A percentile compares a stretch with the other conserved stretches of the same genome.
phyloP scores from a whole-genome alignment of 352 stramenopile species.

The Phytophthora tentaculata region DNA sequence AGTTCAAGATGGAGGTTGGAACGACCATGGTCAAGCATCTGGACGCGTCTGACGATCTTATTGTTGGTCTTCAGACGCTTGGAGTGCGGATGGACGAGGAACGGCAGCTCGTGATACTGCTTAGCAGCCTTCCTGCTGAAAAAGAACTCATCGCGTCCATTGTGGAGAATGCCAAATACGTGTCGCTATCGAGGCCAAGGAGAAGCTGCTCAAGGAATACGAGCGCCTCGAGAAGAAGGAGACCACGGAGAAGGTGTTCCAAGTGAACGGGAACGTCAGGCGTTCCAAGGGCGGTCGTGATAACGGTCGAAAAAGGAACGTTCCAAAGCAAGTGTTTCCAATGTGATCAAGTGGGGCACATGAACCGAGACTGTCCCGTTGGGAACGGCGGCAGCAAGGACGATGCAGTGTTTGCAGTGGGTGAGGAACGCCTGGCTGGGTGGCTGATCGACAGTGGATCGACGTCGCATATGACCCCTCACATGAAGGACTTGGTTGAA shows the following conservation, averaged over 20 bases:
- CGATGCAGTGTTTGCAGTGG: neutral
- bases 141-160: neutral
- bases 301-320: conserved; percentile 1
- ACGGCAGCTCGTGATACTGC: neutral
- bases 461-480: conserved; percentile 22
- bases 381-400: neutral
- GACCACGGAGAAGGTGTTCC: neutral
- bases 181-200: neutral
- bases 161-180: neutral
- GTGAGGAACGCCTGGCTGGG: neutral
- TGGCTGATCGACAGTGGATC: neutral
- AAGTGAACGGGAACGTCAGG: neutral
- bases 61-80: neutral
- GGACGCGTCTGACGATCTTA: neutral
- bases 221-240: neutral
- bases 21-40: neutral
- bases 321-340: neutral
- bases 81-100: neutral
- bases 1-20: neutral
- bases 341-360: neutral
- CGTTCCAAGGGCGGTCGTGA: neutral
- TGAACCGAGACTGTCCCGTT: neutral
- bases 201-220: neutral
- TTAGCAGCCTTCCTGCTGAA: neutral
- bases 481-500: conserved; percentile 28